phyloP scores from a whole-genome alignment of 2,329 filamentous ascomycete genomes.

The Trichoderma sp. region DNA sequence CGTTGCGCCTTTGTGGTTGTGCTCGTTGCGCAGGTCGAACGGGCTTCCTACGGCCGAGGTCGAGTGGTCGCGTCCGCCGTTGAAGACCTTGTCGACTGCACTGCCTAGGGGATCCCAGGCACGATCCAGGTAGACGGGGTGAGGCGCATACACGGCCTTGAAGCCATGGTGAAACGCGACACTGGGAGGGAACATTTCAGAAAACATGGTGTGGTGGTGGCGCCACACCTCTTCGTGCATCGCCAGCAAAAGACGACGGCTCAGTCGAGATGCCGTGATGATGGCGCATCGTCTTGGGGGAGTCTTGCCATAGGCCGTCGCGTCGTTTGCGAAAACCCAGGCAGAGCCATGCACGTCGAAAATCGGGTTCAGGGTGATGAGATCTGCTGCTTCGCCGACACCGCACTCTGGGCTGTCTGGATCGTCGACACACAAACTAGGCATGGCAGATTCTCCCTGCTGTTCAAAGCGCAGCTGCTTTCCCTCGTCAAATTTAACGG shows the following conservation, averaged over 20 bases:
- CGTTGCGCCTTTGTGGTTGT: conserved; percentile 76
- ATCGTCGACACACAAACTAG: conserved; percentile 53
- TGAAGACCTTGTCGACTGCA: conserved; percentile 74
- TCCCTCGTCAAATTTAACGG: conserved; percentile 51
- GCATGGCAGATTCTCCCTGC: conserved; percentile 51
- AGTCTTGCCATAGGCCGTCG: conserved; percentile 64
- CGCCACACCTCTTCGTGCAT: conserved; percentile 74
- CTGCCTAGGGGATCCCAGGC: conserved; percentile 62
- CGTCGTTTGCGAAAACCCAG: conserved; percentile 69
- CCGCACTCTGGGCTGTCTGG: conserved; percentile 56
- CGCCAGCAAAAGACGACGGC: conserved; percentile 60
- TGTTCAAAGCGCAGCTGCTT: conserved; percentile 50
- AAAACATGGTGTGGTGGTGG: conserved; percentile 69
- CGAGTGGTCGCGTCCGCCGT: conserved; percentile 66
- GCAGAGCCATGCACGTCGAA: conserved; percentile 69
- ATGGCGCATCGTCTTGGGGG: conserved; percentile 67
- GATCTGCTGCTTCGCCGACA: conserved; percentile 68
- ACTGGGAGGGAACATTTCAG: conserved; percentile 73
- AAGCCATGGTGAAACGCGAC: conserved; percentile 72
- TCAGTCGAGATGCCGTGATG: conserved; percentile 68
- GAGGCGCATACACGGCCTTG: conserved; percentile 77
- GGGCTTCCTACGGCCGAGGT: conserved; percentile 63
- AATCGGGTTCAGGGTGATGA: conserved; percentile 75
- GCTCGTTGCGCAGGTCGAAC: conserved; percentile 68
- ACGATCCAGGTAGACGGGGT: conserved; percentile 76